Conservation (phyloP, 805 yeast species). For the Cyberlindnera galapagoensis region DNA sequence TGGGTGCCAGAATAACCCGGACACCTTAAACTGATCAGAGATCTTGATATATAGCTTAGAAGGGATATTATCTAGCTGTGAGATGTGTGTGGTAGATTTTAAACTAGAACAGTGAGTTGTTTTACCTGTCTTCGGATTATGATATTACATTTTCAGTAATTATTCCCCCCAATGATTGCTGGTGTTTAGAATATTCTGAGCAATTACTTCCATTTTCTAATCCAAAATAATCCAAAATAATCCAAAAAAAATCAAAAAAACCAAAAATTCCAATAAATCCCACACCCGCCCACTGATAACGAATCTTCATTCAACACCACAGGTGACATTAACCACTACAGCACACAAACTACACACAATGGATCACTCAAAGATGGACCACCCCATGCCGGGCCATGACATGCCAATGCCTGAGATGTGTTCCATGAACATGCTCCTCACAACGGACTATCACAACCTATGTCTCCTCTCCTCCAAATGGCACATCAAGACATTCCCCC, state of each 20-base stretch:
- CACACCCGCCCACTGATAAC: not conserved
- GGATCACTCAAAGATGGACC: constrained; percentile 16
- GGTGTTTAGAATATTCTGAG: not conserved
- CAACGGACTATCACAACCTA: constrained; percentile 69
- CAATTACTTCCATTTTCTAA: not conserved
- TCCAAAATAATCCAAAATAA: not conserved
- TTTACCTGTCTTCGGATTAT: not conserved
- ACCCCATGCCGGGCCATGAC: constrained; percentile 20
- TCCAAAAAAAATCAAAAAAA: not conserved
- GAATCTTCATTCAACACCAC: not conserved
- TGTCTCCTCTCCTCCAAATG: constrained; percentile 77
- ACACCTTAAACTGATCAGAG: too few relatives aligned
- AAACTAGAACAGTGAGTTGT: not conserved
- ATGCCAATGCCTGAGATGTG: constrained; percentile 31
- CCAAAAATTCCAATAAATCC: constrained; percentile 2
- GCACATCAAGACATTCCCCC: constrained; percentile 54
- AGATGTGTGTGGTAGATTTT: too few relatives aligned
- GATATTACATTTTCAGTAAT: too few relatives aligned
- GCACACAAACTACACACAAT: too few relatives aligned
- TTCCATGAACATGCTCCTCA: constrained; percentile 68
- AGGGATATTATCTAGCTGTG: too few relatives aligned
- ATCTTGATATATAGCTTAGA: too few relatives aligned
- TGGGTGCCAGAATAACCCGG: too few relatives aligned
- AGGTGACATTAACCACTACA: not conserved
- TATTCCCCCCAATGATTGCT: too few relatives aligned